These are phyloP conservation scores for Hamamelis virginiana DNA, from an alignment of 164 flowering plant genomes.

Conservation along the genomic window DNA sequence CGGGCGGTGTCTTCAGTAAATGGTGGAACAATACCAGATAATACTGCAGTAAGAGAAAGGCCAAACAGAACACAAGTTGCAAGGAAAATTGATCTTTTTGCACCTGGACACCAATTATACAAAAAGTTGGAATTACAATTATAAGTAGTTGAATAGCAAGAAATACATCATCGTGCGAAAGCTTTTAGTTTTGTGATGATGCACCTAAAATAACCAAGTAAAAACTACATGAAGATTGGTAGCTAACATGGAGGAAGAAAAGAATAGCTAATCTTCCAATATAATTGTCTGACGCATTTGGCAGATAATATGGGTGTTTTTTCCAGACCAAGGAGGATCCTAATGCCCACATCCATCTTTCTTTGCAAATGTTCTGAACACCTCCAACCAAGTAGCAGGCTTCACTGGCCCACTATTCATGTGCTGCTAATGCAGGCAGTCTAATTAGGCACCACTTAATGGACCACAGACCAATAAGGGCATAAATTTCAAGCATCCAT, in stretches of 20 bases:
- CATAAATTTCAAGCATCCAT: not conserved
- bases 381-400: too few relatives aligned
- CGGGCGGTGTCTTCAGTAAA: constrained; percentile 76
- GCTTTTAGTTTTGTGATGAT: not conserved
- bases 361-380: too few relatives aligned
- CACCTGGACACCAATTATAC: constrained; percentile 44
- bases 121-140: not conserved
- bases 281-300: not conserved
- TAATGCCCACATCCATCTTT: not conserved
- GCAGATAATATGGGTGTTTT: not conserved
- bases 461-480: not conserved
- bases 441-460: too few relatives aligned
- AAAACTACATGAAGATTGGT: not conserved
- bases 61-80: constrained; percentile 47
- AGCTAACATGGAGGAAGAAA: too few relatives aligned
- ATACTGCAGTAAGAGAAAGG: constrained; percentile 56
- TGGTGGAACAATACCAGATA: constrained; percentile 59
- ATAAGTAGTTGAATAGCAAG: not conserved
- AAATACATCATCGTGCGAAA: not conserved
- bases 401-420: too few relatives aligned
- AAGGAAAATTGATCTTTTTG: constrained; percentile 46
- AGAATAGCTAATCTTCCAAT: not conserved
- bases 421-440: too few relatives aligned
- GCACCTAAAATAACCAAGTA: not conserved
- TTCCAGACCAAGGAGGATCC: not conserved